A percentile compares a stretch with the other conserved stretches of the same genome.
phyloP scores from a whole-genome alignment of 495 filamentous ascomycete genomes.

The Choiromyces venosus region DNA sequence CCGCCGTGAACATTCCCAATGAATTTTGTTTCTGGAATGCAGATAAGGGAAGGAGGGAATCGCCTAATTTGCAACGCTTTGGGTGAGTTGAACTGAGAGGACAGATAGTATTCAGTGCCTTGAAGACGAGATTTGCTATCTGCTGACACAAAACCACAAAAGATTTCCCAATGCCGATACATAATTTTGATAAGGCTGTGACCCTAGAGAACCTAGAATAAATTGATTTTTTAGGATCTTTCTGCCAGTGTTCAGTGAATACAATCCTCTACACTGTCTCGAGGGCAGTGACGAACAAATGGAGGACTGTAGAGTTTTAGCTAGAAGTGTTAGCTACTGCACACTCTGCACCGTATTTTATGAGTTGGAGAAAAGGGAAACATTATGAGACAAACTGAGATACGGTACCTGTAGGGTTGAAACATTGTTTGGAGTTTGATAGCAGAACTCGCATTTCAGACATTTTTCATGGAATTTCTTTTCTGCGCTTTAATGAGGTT shows the following conservation, averaged over 20 bases:
- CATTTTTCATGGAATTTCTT: neutral
- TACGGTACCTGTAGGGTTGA: neutral
- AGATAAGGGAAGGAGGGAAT: neutral
- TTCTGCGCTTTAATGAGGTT: neutral
- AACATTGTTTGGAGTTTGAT: neutral
- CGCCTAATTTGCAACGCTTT: neutral
- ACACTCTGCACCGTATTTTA: neutral
- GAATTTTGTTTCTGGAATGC: neutral
- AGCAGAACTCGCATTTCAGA: neutral
- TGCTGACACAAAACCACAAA: neutral
- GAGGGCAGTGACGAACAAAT: neutral
- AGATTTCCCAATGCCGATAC: neutral
- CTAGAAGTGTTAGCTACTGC: neutral
- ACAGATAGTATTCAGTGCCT: neutral
- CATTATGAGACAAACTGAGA: neutral
- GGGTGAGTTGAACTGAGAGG: neutral
- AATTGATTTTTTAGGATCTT: neutral
- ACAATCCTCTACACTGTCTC: neutral
- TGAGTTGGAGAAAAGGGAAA: neutral
- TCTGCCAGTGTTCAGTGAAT: neutral
- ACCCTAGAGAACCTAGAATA: neutral
- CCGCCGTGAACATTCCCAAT: neutral
- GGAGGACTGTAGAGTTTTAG: neutral
- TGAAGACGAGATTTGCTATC: neutral
- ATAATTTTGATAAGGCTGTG: neutral